Evolutionary conservation across 805 yeast genomes (phyloP), one percentile per base, ranked within the genome.

Genomic region (Tetrapisispora taiwanensis): DNA sequence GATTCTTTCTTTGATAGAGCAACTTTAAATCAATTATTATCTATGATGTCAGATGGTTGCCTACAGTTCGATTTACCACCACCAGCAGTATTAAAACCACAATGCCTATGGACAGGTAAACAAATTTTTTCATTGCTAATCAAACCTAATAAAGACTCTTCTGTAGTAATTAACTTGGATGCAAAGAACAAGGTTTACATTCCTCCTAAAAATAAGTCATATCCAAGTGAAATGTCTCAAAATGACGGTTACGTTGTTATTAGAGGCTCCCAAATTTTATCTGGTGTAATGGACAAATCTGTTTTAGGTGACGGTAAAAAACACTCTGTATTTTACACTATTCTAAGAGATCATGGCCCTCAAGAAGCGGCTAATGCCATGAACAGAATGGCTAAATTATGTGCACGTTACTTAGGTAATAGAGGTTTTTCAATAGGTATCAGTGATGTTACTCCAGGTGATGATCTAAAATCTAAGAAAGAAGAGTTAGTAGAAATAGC

Each of bases 341-440:
- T 92, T 51, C 68, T 92, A 48, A 74, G 98, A 67, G 99, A 92
- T 62, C 89, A 82, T 62, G 98, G 99, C n/a, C 84, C 98, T 6
- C 83, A 80, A 52, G 96, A 84, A 55, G 97, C 98, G 1, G 96
- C 96, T 3, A 70, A 69, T 22, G 95, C 97, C 6, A 92, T 92
- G 98, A 90, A 94, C 65, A 74, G 98, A 62, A 89, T 92, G 97
- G 96, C 99, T n/a, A 94, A 94, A 67, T 68, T 94, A 55, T 89
- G 97, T 73, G 97, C 99, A 1, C 73, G 99, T 57, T 92, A 68
- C 63, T 71, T 92, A 58, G 99, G 97, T 48, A 86, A 89, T 58
- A 73, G 97, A 45, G 99, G 99, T 0, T 92, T 92, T 57, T 87
- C 96, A 1, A 94, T 92, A 60, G 99, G 99, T 67, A 89, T 92